Percentiles rank a stretch among this genome's conserved stretches.
Conservation (phyloP, 352 stramenopile species). For the Phytophthora syringae region DNA sequence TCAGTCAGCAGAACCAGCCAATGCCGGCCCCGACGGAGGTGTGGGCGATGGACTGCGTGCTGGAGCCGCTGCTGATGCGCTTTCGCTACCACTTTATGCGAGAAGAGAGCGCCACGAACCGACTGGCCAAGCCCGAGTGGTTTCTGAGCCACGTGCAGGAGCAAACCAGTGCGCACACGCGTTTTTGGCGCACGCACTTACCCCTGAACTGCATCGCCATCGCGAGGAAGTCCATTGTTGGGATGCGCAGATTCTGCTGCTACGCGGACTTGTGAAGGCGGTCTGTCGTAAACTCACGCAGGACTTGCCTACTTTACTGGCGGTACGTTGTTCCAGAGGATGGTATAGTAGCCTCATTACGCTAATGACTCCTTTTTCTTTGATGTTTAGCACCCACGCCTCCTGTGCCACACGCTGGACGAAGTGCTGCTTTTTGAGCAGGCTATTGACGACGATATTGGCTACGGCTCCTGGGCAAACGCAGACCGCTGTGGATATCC, state of each 20-base stretch:
- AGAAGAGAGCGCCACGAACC: constrained; percentile 70
- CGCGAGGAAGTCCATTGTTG: constrained; percentile 51
- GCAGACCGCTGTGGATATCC: constrained; percentile 49
- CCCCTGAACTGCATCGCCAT: constrained; percentile 56
- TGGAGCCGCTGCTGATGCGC: constrained; percentile 61
- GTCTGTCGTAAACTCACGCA: constrained; percentile 56
- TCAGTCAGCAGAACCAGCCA: constrained; percentile 44
- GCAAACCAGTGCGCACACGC: constrained; percentile 53
- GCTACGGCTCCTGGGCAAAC: constrained; percentile 60
- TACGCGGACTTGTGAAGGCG: constrained; percentile 53
- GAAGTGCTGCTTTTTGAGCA: constrained; percentile 82
- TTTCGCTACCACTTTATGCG: constrained; percentile 83
- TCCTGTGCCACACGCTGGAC: constrained; percentile 78
- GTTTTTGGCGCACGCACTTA: constrained; percentile 53
- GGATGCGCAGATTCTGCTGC: constrained; percentile 66
- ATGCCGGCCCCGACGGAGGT: constrained; percentile 34
- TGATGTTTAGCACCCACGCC: constrained; percentile 34
- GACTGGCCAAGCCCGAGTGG: constrained; percentile 80
- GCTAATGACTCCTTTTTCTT: background rate
- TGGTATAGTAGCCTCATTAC: background rate
- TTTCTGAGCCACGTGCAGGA: constrained; percentile 66
- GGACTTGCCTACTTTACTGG: constrained; percentile 51
- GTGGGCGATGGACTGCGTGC: constrained; percentile 71
- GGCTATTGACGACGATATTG: constrained; percentile 63
- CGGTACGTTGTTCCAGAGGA: constrained; percentile 29